A percentile compares a stretch with the other conserved stretches of the same genome.
phyloP scores from a whole-genome alignment of 768 basidiomycete species.

The Lactarius hengduanensis region DNA sequence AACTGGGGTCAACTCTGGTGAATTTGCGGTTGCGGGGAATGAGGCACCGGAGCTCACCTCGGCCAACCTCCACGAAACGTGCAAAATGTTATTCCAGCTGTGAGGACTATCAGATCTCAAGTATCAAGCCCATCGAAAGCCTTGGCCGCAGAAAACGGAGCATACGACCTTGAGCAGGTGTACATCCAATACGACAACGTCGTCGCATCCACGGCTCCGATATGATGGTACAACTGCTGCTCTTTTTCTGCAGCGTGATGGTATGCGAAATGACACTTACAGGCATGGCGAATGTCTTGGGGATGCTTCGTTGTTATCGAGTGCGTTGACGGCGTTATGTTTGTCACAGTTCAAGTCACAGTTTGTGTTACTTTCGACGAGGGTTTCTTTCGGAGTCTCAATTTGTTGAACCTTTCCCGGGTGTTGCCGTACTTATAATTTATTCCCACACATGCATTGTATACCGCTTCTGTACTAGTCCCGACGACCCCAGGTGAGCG shows the following conservation, averaged over 20 bases:
- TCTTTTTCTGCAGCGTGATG: background rate
- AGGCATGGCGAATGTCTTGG: constrained; percentile 23
- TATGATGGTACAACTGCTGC: background rate
- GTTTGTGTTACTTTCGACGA: constrained; percentile 7
- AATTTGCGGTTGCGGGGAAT: background rate
- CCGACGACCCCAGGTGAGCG: too few species aligned
- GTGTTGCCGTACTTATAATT: too few species aligned
- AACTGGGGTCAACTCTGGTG: constrained; percentile 44
- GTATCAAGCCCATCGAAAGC: background rate
- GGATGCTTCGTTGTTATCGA: constrained; percentile 20
- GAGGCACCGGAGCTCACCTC: constrained; percentile 52
- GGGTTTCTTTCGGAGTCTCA: constrained; percentile 1
- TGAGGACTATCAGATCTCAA: constrained; percentile 1
- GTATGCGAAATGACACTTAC: constrained; percentile 19
- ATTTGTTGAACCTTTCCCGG: too few species aligned
- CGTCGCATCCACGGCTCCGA: constrained; percentile 11
- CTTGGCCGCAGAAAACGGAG: background rate
- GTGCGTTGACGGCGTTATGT: constrained; percentile 13
- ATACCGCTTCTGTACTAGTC: too few species aligned
- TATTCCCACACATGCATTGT: too few species aligned
- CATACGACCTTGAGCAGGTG: background rate
- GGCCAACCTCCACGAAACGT: constrained; percentile 98
- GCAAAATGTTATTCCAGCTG: constrained; percentile 72
- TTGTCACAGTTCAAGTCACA: too few species aligned
- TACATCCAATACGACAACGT: constrained; percentile 4